Evolutionary conservation across 2,329 filamentous ascomycete genomes (phyloP).

Genomic region (Apiospora marii): DNA sequence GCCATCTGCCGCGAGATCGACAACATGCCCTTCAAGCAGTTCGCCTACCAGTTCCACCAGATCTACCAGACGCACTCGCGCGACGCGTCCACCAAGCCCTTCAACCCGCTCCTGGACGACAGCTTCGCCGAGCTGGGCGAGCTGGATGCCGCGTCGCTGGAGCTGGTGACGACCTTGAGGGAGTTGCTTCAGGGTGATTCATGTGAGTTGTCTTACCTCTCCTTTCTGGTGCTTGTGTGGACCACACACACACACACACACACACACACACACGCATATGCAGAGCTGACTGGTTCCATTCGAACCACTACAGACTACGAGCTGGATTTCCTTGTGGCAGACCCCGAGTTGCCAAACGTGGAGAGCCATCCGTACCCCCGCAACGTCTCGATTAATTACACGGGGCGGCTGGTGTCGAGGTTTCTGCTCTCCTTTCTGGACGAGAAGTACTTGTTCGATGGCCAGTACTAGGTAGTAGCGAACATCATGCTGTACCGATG

Average conservation of each 20-base stretch:
- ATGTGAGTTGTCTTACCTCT: slow-evolving; percentile 47
- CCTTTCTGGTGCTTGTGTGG: slow-evolving; percentile 7
- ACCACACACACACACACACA: neutral
- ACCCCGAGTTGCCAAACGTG: slow-evolving; percentile 54
- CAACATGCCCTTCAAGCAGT: slow-evolving; percentile 67
- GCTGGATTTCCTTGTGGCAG: slow-evolving; percentile 54
- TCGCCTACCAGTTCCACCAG: slow-evolving; percentile 67
- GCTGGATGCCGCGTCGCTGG: slow-evolving; percentile 54
- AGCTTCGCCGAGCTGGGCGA: slow-evolving; percentile 51
- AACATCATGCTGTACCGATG: neutral
- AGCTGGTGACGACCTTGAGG: slow-evolving; percentile 55
- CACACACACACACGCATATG: neutral
- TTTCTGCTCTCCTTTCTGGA: slow-evolving; percentile 64
- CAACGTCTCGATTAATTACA: slow-evolving; percentile 59
- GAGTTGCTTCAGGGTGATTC: slow-evolving; percentile 52
- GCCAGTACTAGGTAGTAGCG: slow-evolving; percentile 35
- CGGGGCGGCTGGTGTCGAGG: slow-evolving; percentile 59
- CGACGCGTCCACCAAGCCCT: slow-evolving; percentile 57
- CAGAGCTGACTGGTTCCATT: neutral
- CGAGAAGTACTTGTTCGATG: slow-evolving; percentile 56
- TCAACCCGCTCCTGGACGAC: slow-evolving; percentile 62
- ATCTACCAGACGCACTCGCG: slow-evolving; percentile 64
- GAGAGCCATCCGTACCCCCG: slow-evolving; percentile 56
- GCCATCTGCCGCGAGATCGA: slow-evolving; percentile 59
- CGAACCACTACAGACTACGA: slow-evolving; percentile 44